Conservation (phyloP, 2,329 filamentous ascomycete species). For the Sporothrix pallida region DNA sequence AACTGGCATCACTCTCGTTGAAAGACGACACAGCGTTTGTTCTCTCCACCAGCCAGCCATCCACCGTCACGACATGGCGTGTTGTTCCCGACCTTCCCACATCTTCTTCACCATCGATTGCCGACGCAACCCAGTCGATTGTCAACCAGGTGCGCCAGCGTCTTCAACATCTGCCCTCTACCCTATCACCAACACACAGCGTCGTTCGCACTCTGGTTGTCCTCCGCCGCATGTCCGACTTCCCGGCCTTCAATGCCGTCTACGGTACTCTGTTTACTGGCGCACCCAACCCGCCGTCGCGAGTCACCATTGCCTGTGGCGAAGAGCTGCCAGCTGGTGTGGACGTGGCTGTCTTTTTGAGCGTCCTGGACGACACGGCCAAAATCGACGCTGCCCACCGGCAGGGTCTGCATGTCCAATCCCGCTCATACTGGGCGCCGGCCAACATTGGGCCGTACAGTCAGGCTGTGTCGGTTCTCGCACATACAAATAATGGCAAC, state of each 20-base stretch:
- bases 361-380: constrained; percentile 33
- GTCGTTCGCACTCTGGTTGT: constrained; percentile 69
- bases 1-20: too few relatives aligned
- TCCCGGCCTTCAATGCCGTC: constrained; percentile 72
- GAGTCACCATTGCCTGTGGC: constrained; percentile 83
- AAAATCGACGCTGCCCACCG: constrained; percentile 47
- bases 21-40: too few relatives aligned
- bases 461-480: constrained; percentile 71
- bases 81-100: constrained; percentile 39
- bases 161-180: constrained; percentile 45
- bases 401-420: constrained; percentile 84
- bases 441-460: constrained; percentile 98
- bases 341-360: constrained; percentile 62
- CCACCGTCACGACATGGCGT: constrained; percentile 40
- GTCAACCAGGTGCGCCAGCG: constrained; percentile 52
- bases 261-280: constrained; percentile 75
- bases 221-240: constrained; percentile 80
- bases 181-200: constrained; percentile 46
- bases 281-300: constrained; percentile 79
- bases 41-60: neutral
- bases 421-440: constrained; percentile 93
- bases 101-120: constrained; percentile 43
- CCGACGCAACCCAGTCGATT: constrained; percentile 56
- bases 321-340: constrained; percentile 63
- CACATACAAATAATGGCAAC: neutral